Conservation (phyloP, 257 asterid genomes). For the Sherardia arvensis region DNA sequence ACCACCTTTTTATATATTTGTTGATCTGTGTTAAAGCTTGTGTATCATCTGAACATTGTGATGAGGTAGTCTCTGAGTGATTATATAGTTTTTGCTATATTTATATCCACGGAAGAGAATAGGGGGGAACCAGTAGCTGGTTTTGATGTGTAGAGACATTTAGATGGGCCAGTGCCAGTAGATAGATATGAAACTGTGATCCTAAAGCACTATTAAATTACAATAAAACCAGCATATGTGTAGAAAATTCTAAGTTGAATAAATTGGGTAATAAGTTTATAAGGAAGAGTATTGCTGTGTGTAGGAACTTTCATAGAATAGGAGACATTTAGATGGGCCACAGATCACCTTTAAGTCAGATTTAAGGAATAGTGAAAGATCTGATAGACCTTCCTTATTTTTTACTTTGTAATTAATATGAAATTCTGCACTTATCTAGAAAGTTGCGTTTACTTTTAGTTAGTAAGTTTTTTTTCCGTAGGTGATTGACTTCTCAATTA, state of each 20-base stretch:
- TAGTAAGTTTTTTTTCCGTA: too few relatives aligned
- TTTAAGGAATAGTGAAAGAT: neutral
- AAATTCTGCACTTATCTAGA: neutral
- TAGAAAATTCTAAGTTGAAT: neutral
- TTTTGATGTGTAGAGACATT: too few relatives aligned
- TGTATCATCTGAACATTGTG: neutral
- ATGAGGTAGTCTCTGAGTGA: neutral
- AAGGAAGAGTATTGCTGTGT: neutral
- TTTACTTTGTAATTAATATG: neutral
- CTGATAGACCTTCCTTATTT: neutral
- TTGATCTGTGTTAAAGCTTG: too few relatives aligned
- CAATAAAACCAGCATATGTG: neutral
- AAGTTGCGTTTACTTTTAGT: too few relatives aligned
- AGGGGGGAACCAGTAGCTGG: neutral
- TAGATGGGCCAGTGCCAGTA: too few relatives aligned
- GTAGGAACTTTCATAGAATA: neutral
- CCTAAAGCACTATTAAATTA: neutral
- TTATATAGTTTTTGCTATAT: neutral
- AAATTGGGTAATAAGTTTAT: neutral
- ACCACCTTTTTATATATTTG: too few relatives aligned
- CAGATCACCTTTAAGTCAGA: neutral
- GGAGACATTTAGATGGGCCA: neutral
- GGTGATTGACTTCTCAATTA: neutral
- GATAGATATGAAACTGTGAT: too few relatives aligned
- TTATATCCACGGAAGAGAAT: neutral